Percentiles rank a stretch among this genome's conserved stretches.
phyloP scores from a whole-genome alignment of 768 basidiomycete genomes.

The Lactarius indigo region DNA sequence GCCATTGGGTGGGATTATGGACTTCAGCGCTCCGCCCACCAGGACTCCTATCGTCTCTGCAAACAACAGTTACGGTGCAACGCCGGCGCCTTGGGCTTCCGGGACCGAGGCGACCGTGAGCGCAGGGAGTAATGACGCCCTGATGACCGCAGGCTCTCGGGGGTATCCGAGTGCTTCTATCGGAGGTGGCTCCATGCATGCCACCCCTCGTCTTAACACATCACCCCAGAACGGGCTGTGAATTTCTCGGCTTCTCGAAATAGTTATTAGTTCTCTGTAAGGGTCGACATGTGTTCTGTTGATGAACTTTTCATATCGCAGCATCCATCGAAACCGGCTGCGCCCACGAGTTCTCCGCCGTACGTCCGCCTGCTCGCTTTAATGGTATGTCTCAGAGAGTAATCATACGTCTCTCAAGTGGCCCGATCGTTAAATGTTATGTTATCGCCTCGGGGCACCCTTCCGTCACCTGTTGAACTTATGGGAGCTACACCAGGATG shows the following conservation, averaged over 20 bases:
- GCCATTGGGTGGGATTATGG: constrained; percentile 76
- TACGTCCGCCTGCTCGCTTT: not conserved
- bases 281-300: not conserved
- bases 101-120: constrained; percentile 1
- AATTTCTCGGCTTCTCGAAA: constrained; percentile 14
- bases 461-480: not conserved
- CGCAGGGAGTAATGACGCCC: constrained; percentile 1
- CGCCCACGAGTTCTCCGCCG: not conserved
- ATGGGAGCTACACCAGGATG: not conserved
- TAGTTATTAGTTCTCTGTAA: constrained; percentile 11
- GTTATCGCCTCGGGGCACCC: not conserved
- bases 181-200: constrained; percentile 3
- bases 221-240: not conserved
- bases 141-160: constrained; percentile 15
- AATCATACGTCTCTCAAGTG: not conserved
- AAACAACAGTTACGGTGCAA: not conserved
- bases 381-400: not conserved
- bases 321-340: constrained; percentile 7
- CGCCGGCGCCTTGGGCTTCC: constrained; percentile 27
- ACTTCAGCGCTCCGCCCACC: constrained; percentile 10
- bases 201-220: not conserved
- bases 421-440: not conserved
- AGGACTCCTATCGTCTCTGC: not conserved
- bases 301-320: constrained; percentile 15
- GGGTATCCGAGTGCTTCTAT: constrained; percentile 14